Conservation (phyloP, 1,139 yeast species). For the Scheffersomyces titani region DNA sequence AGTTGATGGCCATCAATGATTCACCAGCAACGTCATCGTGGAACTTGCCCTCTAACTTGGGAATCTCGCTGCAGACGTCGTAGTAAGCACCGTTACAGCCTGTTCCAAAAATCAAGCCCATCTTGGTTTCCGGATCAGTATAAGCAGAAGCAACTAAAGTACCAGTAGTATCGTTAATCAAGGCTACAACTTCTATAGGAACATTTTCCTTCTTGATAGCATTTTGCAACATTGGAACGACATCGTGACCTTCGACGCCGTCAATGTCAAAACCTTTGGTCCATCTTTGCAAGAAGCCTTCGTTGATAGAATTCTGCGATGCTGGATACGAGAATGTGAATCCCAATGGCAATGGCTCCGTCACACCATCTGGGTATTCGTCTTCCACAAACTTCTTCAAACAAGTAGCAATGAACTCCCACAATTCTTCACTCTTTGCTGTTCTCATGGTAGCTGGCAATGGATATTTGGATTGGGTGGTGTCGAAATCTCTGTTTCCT, state of each 20-base stretch:
- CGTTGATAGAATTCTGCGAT: constrained; percentile 77
- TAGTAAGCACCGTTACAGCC: constrained; percentile 98
- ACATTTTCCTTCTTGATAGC: constrained; percentile 65
- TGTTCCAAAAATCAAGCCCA: constrained; percentile 97
- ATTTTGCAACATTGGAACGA: constrained; percentile 83
- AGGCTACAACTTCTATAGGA: constrained; percentile 86
- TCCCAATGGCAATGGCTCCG: constrained; percentile 68
- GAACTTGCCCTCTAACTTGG: constrained; percentile 76
- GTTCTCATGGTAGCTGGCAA: constrained; percentile 78
- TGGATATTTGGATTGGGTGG: constrained; percentile 78
- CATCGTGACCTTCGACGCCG: constrained; percentile 93
- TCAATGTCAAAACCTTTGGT: constrained; percentile 96
- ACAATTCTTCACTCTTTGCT: constrained; percentile 73
- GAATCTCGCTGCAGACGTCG: constrained; percentile 72
- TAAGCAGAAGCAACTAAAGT: constrained; percentile 95
- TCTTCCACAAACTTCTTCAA: constrained; percentile 63
- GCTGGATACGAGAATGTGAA: constrained; percentile 97
- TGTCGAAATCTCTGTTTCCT: constrained; percentile 78
- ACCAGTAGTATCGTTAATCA: constrained; percentile 97
- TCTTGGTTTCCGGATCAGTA: constrained; percentile 82
- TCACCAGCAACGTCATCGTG: constrained; percentile 62
- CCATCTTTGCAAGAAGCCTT: constrained; percentile 93
- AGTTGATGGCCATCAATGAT: constrained; percentile 91
- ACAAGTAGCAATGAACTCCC: constrained; percentile 84
- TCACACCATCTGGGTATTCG: constrained; percentile 63